Base-by-base conservation (phyloP, 768 basidiomycete genomes). In the Mycena maculata region DNA sequence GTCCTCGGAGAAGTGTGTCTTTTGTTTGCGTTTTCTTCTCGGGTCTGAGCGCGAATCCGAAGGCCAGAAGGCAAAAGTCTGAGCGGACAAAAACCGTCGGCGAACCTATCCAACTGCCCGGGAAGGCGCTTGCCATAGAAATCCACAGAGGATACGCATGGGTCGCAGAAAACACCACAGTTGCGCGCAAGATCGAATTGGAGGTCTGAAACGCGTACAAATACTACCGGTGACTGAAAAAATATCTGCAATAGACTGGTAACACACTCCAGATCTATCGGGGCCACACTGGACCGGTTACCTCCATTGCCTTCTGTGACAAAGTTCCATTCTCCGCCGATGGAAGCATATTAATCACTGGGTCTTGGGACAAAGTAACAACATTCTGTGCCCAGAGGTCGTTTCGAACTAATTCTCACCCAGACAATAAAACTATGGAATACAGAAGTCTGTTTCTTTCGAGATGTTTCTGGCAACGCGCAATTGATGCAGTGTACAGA, bases 361-460 rank as follows among this genome's bases (percentile, higher is more conserved):
- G 93, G 23, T 96, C 96, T 49, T 99, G 98, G 98, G 98, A 99
- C 76, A 90, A 88, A 79, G 93, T 88, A 68, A 48, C 55, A 58
- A 2, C 44, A 13, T 25, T 42, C 8, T 31, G 7, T 25, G 22
- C 30, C 36, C 42, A 28, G 27, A 11, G 16, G 45, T 36, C 39
- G 48, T 50, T 50, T 66, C 63, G 69, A 71, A 71, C 66, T 61
- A 10, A 62, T 48, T 59, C 25, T 28, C 38, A 52, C 62, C 5
- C 73, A 98, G 94, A 90, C 90, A 0, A 93, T 99, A 78, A 92
- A 89, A 76, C 62, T 96, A 8, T 99, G 96, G 96, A 84, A 96
- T 74, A 87, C 86, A 12, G 76, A 86, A 69, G 97, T 96, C 71
- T 54, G 86, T 45, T 50, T 38, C 52, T 45, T 41, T 28, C 36